A percentile compares a stretch with the other conserved stretches of the same genome.
Conservation (phyloP, 805 yeast species). For the Teunomyces lycoperdinae region DNA sequence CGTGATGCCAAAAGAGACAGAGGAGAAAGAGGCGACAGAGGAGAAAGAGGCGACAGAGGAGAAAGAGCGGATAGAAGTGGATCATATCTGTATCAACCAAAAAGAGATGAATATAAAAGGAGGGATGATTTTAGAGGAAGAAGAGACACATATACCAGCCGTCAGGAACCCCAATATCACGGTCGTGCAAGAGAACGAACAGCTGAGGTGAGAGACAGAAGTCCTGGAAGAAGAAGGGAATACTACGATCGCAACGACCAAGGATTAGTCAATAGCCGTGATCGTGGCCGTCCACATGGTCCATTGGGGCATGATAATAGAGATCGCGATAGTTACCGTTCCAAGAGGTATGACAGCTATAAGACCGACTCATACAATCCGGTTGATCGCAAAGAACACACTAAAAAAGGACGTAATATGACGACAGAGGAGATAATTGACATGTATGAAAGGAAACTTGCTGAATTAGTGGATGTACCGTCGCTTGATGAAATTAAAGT, state of each 20-base stretch:
- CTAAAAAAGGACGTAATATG: background rate
- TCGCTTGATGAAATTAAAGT: conserved; percentile 54
- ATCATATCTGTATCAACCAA: background rate
- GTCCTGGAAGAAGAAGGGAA: background rate
- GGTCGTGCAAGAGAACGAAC: conserved; percentile 8
- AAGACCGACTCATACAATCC: background rate
- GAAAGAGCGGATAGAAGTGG: background rate
- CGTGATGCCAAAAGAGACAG: conserved; percentile 7
- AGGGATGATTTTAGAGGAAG: conserved; percentile 6
- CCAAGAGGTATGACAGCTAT: conserved; percentile 1
- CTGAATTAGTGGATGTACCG: conserved; percentile 35
- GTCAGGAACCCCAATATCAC: conserved; percentile 4
- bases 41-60: background rate
- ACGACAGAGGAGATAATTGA: conserved; percentile 19
- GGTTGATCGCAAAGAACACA: background rate
- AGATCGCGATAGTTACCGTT: background rate
- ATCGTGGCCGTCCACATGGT: background rate
- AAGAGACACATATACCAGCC: background rate
- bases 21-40: background rate
- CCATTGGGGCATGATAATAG: background rate
- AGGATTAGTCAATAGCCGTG: background rate
- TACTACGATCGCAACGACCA: conserved; percentile 1
- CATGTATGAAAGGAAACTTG: conserved; percentile 23
- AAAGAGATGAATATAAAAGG: conserved; percentile 1
- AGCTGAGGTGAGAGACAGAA: background rate